phyloP scores from a whole-genome alignment of 2,329 filamentous ascomycete species.

The Nothopassalora personata region DNA sequence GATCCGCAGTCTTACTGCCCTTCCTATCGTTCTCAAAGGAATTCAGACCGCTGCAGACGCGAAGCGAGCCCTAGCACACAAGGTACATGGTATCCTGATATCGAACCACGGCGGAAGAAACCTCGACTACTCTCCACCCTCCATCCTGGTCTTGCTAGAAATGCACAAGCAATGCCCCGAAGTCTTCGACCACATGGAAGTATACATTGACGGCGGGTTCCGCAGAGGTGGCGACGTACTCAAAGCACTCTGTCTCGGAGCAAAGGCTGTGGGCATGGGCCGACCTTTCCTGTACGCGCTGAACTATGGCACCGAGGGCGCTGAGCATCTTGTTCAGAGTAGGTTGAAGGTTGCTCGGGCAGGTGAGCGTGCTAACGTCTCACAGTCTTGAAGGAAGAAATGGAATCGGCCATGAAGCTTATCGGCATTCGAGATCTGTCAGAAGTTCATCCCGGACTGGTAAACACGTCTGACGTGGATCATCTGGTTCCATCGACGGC shows the following conservation, averaged over 20 bases:
- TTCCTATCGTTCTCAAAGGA: conserved; percentile 36
- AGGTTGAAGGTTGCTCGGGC: background rate
- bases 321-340: conserved; percentile 34
- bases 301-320: conserved; percentile 53
- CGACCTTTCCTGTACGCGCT: conserved; percentile 55
- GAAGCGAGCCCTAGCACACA: conserved; percentile 36
- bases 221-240: conserved; percentile 60
- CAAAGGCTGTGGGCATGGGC: conserved; percentile 56
- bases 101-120: conserved; percentile 46
- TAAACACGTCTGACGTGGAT: conserved; percentile 49
- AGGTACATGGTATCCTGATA: conserved; percentile 39
- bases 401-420: conserved; percentile 60
- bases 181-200: conserved; percentile 35
- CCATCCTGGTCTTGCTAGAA: conserved; percentile 56
- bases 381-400: conserved; percentile 49
- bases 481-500: conserved; percentile 39
- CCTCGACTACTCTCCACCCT: conserved; percentile 37
- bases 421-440: conserved; percentile 55
- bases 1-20: conserved; percentile 29
- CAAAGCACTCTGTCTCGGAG: conserved; percentile 61
- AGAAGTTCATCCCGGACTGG: conserved; percentile 54
- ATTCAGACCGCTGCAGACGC: conserved; percentile 38
- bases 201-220: conserved; percentile 61
- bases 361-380: background rate
- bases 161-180: conserved; percentile 55